phyloP scores from a whole-genome alignment of 1,139 yeast genomes.

The Pichia sp. region DNA sequence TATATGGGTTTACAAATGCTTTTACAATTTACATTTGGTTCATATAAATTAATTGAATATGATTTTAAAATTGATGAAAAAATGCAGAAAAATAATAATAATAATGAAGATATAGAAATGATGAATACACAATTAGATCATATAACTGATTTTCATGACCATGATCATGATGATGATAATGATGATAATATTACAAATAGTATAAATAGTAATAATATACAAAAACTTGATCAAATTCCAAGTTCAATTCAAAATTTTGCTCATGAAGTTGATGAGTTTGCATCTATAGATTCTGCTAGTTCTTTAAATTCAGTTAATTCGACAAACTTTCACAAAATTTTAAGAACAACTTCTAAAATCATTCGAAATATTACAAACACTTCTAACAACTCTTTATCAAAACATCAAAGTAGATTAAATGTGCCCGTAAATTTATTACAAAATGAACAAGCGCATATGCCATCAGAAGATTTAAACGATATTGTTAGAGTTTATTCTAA shows the following conservation, averaged over 20 bases:
- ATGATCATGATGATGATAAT: background rate
- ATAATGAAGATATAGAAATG: background rate
- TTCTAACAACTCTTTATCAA: slow-evolving; percentile 1
- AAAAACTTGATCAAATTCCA: too few species aligned
- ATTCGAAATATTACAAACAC: background rate
- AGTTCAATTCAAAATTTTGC: too few species aligned
- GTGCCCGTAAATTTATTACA: slow-evolving; percentile 14
- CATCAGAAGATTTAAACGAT: slow-evolving; percentile 48
- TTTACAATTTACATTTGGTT: slow-evolving; percentile 71
- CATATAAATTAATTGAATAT: slow-evolving; percentile 61
- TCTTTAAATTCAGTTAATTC: too few species aligned
- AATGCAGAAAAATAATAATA: slow-evolving; percentile 1
- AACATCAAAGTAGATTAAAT: slow-evolving; percentile 9
- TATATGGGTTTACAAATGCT: slow-evolving; percentile 67
- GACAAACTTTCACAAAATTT: too few species aligned
- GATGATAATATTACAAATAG: background rate
- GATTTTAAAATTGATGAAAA: slow-evolving; percentile 48
- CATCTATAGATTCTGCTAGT: slow-evolving; percentile 4
- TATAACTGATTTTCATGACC: too few species aligned
- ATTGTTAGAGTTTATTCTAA: slow-evolving; percentile 51
- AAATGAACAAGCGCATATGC: slow-evolving; percentile 34
- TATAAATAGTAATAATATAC: too few species aligned
- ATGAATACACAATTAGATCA: background rate
- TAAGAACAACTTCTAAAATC: background rate
- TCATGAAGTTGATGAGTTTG: background rate